Evolutionary conservation across 1,284 basidiomycete genomes (phyloP).

Genomic region (Fistulina hepatica): DNA sequence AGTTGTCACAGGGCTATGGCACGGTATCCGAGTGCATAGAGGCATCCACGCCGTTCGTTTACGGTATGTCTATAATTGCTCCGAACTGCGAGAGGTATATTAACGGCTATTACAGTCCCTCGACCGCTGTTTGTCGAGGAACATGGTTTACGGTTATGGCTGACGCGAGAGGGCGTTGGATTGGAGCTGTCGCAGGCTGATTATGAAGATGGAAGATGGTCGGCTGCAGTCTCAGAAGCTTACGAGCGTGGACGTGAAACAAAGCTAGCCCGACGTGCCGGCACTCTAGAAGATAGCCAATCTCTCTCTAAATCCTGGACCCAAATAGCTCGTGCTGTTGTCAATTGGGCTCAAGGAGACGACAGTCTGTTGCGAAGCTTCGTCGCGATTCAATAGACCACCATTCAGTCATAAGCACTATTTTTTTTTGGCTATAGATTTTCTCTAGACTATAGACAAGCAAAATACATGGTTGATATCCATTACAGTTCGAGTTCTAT

Average conservation of each 20-base stretch:
- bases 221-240: conserved; percentile 42
- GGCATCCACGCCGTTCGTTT: conserved; percentile 61
- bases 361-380: too few species aligned
- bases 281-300: too few species aligned
- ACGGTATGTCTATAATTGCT: conserved; percentile 31
- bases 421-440: too few species aligned
- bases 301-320: too few species aligned
- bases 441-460: too few species aligned
- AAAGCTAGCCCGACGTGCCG: too few species aligned
- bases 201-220: conserved; percentile 67
- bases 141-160: conserved; percentile 55
- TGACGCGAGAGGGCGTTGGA: conserved; percentile 50
- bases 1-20: conserved; percentile 46
- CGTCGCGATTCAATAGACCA: too few species aligned
- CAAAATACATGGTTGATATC: too few species aligned
- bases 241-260: conserved; percentile 33
- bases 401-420: too few species aligned
- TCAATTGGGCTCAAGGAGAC: too few species aligned
- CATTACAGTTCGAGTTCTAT: too few species aligned
- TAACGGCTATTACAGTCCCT: conserved; percentile 36
- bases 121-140: conserved; percentile 72
- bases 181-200: conserved; percentile 49
- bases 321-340: too few species aligned
- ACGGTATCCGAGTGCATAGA: conserved; percentile 66
- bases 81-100: not conserved